Percentiles rank a stretch among this genome's conserved stretches.
Evolutionary conservation across 805 yeast species (phyloP).

Genomic region (Nakazawaea holstii): DNA sequence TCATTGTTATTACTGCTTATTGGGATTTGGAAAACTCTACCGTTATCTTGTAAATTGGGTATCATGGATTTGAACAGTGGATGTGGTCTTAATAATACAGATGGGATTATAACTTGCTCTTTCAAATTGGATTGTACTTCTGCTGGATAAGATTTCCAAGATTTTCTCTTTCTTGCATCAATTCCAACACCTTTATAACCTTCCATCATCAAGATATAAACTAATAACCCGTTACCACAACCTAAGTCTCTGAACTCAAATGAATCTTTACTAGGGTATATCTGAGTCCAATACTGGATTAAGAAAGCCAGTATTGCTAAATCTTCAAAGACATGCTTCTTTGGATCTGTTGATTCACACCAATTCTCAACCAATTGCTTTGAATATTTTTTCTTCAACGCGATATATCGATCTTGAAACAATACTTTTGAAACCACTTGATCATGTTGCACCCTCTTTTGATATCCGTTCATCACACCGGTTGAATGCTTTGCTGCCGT

Average conservation of each 20-base stretch:
- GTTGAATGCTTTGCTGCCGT: conserved; percentile 80
- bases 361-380: conserved; percentile 69
- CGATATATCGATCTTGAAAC: conserved; percentile 78
- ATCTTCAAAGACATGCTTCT: conserved; percentile 94
- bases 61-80: conserved; percentile 50
- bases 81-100: conserved; percentile 62
- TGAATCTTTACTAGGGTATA: conserved; percentile 30
- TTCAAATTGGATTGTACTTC: conserved; percentile 50
- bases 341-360: conserved; percentile 94
- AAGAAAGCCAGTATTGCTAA: conserved; percentile 92
- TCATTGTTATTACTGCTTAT: conserved; percentile 17
- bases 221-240: conserved; percentile 90
- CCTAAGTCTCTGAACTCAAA: conserved; percentile 86
- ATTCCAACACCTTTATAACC: conserved; percentile 82
- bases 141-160: conserved; percentile 78
- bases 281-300: conserved; percentile 74
- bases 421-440: conserved; percentile 73
- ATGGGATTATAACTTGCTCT: conserved; percentile 84
- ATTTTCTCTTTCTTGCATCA: conserved; percentile 84
- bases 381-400: conserved; percentile 78
- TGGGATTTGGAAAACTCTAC: conserved; percentile 53
- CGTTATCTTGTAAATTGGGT: conserved; percentile 56
- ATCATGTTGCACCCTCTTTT: conserved; percentile 86
- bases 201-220: conserved; percentile 67
- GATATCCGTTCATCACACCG: conserved; percentile 82